Evolutionary conservation across 1,139 yeast species (phyloP), one percentile per base, ranked within the genome.

Genomic region (Candida sp.): DNA sequence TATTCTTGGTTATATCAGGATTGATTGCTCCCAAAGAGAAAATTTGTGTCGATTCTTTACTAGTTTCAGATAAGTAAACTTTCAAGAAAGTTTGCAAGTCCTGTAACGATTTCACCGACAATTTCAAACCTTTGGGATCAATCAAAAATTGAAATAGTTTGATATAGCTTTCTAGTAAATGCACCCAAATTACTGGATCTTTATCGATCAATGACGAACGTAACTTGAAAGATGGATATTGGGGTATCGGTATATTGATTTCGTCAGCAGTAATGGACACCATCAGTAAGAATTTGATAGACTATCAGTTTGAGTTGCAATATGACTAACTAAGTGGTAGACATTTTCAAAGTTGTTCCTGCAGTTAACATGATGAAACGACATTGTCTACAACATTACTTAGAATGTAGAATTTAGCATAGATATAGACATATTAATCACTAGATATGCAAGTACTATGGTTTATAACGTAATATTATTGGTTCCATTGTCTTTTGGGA

Each of bases 101-200:
- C 49, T 82, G 87, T 45, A 75, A 74, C 1, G 87, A 76, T 45
- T 77, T 74, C 9, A 73, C 70, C 12, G 74, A 68, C 22, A 85
- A 60, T 36, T 65, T 66, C 30, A 58, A 54, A 15, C 19, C 19
- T 11, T 58, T 45, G 12, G 63, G 66, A 9, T 63, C 57, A 19
- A 77, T 59, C 34, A 84, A 59, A 47, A 67, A 75, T 45, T 73
- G 70, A 51, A 81, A 71, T 21, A 80, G 64, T 22, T 60, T 59
- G 43, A 84, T 78, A 57, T 84, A 86, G 4, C 79, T 79, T 49
- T 83, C 87, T 12, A 85, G 63, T 27, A 84, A 63, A 58, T 84
- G 89, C 3, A 77, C 84, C 90, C 91, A 86, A 8, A 86, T 85
- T 30, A 86, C 90, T 0, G 95, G 95, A 56, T 86, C 95, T 52